Conservation (phyloP, 2,329 filamentous ascomycete genomes). For the Aspergillus persii region DNA sequence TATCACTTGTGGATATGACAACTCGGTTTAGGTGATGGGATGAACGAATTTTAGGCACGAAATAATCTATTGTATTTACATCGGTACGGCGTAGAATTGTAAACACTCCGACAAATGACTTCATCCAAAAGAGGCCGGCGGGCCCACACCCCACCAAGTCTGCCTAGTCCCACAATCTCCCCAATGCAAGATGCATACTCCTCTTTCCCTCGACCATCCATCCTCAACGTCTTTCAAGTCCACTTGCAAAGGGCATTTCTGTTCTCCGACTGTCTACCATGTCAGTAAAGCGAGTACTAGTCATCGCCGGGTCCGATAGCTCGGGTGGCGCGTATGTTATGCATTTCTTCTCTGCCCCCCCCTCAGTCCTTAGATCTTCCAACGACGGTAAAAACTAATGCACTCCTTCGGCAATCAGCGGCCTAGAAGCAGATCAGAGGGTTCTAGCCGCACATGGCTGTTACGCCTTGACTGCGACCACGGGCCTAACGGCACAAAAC, state of each 20-base stretch:
- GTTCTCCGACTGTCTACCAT: slow-evolving; percentile 21
- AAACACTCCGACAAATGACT: background rate
- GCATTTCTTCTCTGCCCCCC: slow-evolving; percentile 10
- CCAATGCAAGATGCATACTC: background rate
- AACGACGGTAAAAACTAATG: slow-evolving; percentile 10
- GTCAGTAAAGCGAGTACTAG: slow-evolving; percentile 59
- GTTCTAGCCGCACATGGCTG: slow-evolving; percentile 87
- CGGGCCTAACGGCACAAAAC: slow-evolving; percentile 94
- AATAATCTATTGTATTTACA: background rate
- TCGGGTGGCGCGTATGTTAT: slow-evolving; percentile 78
- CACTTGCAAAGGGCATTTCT: background rate
- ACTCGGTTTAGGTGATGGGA: slow-evolving; percentile 13
- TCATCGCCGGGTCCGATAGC: slow-evolving; percentile 86
- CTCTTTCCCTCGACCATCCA: background rate
- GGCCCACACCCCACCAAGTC: background rate
- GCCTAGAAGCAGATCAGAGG: slow-evolving; percentile 93
- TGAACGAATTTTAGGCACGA: slow-evolving; percentile 6
- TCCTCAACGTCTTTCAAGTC: background rate
- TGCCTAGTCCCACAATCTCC: background rate
- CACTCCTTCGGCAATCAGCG: slow-evolving; percentile 54
- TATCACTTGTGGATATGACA: slow-evolving; percentile 8
- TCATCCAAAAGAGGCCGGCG: background rate
- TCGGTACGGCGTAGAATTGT: background rate
- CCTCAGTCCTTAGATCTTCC: background rate
- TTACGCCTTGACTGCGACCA: slow-evolving; percentile 95